These are phyloP conservation scores for Mentha longifolia DNA, from an alignment of 257 asterid genomes.

Conservation along the genomic window DNA sequence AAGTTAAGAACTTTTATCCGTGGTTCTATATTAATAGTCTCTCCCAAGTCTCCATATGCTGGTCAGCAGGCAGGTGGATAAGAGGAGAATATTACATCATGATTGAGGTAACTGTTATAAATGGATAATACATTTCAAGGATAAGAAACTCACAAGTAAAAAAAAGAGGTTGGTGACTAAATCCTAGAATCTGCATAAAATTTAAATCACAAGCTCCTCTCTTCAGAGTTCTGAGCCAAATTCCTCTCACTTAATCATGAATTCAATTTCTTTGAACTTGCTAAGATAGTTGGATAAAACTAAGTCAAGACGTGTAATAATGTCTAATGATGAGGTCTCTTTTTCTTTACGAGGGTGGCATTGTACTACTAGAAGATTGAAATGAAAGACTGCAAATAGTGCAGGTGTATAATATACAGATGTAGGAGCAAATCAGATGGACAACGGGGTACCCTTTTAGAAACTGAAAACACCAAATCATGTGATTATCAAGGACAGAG, in stretches of 20 bases:
- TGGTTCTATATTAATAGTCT: conserved; percentile 5
- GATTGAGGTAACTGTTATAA: not conserved
- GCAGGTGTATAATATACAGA: no score
- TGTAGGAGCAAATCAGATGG: no score
- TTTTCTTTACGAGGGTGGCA: no score
- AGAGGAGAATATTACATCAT: not conserved
- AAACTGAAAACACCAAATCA: no score
- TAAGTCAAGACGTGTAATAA: not conserved
- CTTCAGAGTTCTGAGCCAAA: conserved; percentile 1
- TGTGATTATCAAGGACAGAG: no score
- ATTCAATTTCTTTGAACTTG: not conserved
- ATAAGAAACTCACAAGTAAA: conserved; percentile 15
- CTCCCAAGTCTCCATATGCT: conserved; percentile 2
- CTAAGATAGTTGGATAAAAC: not conserved
- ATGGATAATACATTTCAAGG: not conserved
- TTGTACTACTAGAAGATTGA: no score
- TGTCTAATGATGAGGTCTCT: no score
- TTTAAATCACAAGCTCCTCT: not conserved
- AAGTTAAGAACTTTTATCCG: conserved; percentile 12
- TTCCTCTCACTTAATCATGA: not conserved
- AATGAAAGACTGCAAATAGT: no score
- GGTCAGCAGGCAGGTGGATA: not conserved
- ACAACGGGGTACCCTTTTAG: no score
- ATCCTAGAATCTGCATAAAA: not conserved
- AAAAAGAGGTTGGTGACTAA: conserved; percentile 7